These are phyloP conservation scores for Tylopilus balloui DNA, from an alignment of 768 basidiomycete genomes.

Conservation along the genomic window DNA sequence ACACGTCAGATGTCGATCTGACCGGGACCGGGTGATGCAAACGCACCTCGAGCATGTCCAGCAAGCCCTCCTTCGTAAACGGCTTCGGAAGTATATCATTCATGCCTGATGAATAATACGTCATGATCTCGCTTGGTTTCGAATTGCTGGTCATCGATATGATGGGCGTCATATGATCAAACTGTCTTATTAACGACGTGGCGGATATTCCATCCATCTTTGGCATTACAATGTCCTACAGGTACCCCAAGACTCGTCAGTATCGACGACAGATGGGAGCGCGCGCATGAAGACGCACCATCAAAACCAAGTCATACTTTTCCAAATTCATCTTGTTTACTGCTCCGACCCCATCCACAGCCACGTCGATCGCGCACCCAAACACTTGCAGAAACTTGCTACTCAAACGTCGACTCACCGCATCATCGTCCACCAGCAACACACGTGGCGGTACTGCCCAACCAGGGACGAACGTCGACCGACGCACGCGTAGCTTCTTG, in stretches of 20 bases:
- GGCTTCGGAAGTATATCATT: constrained; percentile 96
- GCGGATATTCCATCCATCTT: constrained; percentile 86
- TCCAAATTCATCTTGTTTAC: constrained; percentile 96
- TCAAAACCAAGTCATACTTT: constrained; percentile 93
- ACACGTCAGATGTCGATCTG: not conserved
- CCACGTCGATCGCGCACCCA: constrained; percentile 91
- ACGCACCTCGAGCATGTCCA: constrained; percentile 86
- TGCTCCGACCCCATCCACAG: constrained; percentile 87
- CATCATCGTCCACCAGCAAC: constrained; percentile 92
- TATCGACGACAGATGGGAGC: not conserved
- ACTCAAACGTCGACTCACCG: constrained; percentile 80
- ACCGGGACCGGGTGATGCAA: not conserved
- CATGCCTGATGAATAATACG: constrained; percentile 74
- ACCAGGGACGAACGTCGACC: constrained; percentile 79
- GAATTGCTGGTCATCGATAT: constrained; percentile 98
- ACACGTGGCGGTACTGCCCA: constrained; percentile 92
- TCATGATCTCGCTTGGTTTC: constrained; percentile 86
- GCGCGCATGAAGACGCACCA: constrained; percentile 52
- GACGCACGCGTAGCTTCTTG: constrained; percentile 60
- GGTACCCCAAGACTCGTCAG: not conserved
- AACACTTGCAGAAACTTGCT: constrained; percentile 95
- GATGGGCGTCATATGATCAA: constrained; percentile 93
- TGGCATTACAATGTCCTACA: constrained; percentile 92
- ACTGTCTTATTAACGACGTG: constrained; percentile 89
- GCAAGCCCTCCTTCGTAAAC: constrained; percentile 88